Evolutionary conservation across 2,329 filamentous ascomycete species (phyloP).

Genomic region (Alternaria burnsii): DNA sequence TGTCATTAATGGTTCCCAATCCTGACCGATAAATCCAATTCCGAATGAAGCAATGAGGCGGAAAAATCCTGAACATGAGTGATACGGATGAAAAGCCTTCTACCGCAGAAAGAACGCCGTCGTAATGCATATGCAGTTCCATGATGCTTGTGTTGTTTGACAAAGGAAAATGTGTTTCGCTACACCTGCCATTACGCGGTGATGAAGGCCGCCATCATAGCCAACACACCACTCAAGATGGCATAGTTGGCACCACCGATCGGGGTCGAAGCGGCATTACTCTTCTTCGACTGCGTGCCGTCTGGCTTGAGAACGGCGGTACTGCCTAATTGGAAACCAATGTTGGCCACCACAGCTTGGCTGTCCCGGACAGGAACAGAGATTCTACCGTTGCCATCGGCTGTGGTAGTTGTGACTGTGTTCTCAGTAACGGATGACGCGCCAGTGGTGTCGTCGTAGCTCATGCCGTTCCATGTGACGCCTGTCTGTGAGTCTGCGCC

Average conservation of each 20-base stretch:
- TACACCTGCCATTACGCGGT: conserved; percentile 7
- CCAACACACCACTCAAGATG: conserved; percentile 17
- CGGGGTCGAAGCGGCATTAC: conserved; percentile 30
- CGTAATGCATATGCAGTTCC: conserved; percentile 21
- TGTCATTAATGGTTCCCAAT: background rate
- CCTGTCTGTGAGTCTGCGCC: conserved; percentile 55
- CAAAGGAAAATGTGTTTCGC: conserved; percentile 3
- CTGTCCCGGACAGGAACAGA: conserved; percentile 53
- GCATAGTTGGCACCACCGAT: conserved; percentile 20
- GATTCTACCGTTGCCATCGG: conserved; percentile 34
- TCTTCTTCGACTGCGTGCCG: conserved; percentile 39
- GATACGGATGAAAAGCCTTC: background rate
- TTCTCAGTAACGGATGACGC: conserved; percentile 48
- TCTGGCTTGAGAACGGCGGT: conserved; percentile 42
- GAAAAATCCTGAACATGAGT: background rate
- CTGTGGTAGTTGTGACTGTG: conserved; percentile 38
- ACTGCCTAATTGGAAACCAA: conserved; percentile 52
- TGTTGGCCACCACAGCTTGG: conserved; percentile 58
- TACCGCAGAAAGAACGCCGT: conserved; percentile 13
- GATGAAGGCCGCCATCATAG: conserved; percentile 17
- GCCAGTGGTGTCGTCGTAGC: conserved; percentile 55
- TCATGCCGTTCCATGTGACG: conserved; percentile 60
- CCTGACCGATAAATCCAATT: background rate
- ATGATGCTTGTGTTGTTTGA: conserved; percentile 7
- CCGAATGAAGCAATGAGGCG: background rate